These are phyloP conservation scores for Fusarium temperatum DNA, from an alignment of 2,329 filamentous ascomycete species.

Conservation along the genomic window DNA sequence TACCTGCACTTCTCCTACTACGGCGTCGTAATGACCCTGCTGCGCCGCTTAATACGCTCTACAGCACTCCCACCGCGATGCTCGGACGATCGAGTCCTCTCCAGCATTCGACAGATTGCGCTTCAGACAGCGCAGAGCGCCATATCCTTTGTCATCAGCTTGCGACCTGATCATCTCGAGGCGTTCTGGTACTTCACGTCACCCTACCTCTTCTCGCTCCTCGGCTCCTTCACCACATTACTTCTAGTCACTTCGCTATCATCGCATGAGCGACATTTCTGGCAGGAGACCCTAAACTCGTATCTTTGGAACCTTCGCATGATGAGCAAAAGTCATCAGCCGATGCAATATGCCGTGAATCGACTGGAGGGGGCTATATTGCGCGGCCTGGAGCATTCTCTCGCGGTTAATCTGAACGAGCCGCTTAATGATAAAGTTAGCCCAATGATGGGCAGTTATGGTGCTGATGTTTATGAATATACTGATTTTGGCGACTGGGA, in stretches of 20 bases:
- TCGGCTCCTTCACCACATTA: conserved; percentile 52
- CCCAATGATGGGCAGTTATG: conserved; percentile 41
- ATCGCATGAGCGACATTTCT: conserved; percentile 45
- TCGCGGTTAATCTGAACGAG: conserved; percentile 48
- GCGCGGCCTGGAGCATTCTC: conserved; percentile 49
- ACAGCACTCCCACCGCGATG: conserved; percentile 45
- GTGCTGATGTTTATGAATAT: conserved; percentile 43
- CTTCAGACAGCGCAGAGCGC: conserved; percentile 46
- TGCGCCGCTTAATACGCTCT: conserved; percentile 54
- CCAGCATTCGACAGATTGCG: conserved; percentile 44
- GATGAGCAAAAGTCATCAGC: conserved; percentile 49
- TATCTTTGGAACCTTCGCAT: conserved; percentile 48
- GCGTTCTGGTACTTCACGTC: conserved; percentile 53
- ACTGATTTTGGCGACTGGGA: conserved; percentile 50
- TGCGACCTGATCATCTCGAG: conserved; percentile 51
- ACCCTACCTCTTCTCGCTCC: conserved; percentile 51
- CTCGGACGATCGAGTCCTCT: conserved; percentile 41
- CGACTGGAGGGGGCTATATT: conserved; percentile 50
- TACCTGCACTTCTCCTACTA: conserved; percentile 58
- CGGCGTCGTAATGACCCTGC: conserved; percentile 56
- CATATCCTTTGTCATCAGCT: conserved; percentile 46
- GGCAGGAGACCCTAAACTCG: conserved; percentile 47
- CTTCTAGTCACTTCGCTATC: conserved; percentile 48
- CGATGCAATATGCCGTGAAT: conserved; percentile 50
- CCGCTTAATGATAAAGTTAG: conserved; percentile 44